Conservation (phyloP, 2,329 filamentous ascomycete genomes). For the Calonectria pauciramosa region DNA sequence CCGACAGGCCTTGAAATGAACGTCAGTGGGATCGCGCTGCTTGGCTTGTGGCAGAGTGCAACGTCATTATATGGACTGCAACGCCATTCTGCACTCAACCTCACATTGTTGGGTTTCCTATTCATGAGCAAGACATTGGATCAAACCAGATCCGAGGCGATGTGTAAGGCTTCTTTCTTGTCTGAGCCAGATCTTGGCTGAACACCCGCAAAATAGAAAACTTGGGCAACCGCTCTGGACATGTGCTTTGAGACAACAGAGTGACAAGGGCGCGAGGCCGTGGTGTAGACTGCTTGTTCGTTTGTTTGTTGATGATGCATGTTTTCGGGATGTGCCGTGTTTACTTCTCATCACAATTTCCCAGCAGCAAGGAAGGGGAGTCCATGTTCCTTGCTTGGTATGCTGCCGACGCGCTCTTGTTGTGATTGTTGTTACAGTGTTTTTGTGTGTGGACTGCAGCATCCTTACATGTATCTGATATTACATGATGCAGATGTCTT, state of each 20-base stretch:
- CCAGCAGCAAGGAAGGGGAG: not conserved
- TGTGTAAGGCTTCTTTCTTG: not conserved
- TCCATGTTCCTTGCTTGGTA: not conserved
- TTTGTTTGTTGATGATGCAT: not conserved
- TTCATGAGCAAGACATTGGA: not conserved
- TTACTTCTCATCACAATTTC: not conserved
- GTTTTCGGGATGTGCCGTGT: not conserved
- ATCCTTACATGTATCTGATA: not conserved
- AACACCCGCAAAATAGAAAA: not conserved
- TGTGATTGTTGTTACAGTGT: not conserved
- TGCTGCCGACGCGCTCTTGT: not conserved
- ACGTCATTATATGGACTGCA: not conserved
- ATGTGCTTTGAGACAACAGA: not conserved
- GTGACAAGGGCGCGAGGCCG: not conserved
- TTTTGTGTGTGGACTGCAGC: not conserved
- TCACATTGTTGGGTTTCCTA: not conserved
- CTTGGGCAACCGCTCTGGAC: not conserved
- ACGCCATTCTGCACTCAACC: not conserved
- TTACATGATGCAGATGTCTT: slow-evolving; percentile 1
- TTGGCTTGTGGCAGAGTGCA: not conserved
- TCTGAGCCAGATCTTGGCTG: not conserved
- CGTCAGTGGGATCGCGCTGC: not conserved
- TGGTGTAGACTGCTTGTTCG: not conserved
- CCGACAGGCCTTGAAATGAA: not conserved
- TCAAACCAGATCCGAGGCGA: not conserved